phyloP scores from a whole-genome alignment of 352 stramenopile genomes.

The Phytophthora fragariaefolia region DNA sequence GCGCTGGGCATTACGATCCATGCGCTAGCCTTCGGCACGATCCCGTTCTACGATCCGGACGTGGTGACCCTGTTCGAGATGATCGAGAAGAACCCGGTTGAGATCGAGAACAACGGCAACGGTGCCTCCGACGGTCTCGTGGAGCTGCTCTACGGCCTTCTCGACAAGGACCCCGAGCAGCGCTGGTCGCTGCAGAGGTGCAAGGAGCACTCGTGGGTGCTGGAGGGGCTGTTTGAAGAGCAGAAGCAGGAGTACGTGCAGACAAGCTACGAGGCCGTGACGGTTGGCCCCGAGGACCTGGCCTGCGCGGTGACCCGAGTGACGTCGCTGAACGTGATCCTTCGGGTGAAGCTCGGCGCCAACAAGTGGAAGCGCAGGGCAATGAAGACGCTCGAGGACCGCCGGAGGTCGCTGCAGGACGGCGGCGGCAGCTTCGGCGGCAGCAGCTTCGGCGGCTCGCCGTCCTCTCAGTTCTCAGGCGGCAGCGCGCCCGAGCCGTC shows the following conservation, averaged over 20 bases:
- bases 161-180: constrained; percentile 79
- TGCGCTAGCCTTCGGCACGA: constrained; percentile 75
- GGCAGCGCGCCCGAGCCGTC: constrained; percentile 33
- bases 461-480: constrained; percentile 27
- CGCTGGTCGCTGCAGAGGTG: constrained; percentile 74
- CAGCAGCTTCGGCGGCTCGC: constrained; percentile 30
- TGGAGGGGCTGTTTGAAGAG: constrained; percentile 53
- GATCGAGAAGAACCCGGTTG: constrained; percentile 70
- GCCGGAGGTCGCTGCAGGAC: constrained; percentile 41
- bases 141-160: constrained; percentile 61
- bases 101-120: constrained; percentile 41
- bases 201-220: constrained; percentile 76
- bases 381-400: constrained; percentile 62
- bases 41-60: constrained; percentile 87
- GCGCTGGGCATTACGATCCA: constrained; percentile 87
- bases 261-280: constrained; percentile 58
- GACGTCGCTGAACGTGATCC: constrained; percentile 72
- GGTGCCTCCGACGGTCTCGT: constrained; percentile 46
- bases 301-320: constrained; percentile 76
- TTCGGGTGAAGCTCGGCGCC: constrained; percentile 79
- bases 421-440: constrained; percentile 19
- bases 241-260: constrained; percentile 56
- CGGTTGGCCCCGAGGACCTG: constrained; percentile 66
- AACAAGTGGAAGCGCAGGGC: constrained; percentile 85
- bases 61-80: constrained; percentile 86